Evolutionary conservation across 169 alveolate species (phyloP).

Genomic region (Plasmodium chabaudi): DNA sequence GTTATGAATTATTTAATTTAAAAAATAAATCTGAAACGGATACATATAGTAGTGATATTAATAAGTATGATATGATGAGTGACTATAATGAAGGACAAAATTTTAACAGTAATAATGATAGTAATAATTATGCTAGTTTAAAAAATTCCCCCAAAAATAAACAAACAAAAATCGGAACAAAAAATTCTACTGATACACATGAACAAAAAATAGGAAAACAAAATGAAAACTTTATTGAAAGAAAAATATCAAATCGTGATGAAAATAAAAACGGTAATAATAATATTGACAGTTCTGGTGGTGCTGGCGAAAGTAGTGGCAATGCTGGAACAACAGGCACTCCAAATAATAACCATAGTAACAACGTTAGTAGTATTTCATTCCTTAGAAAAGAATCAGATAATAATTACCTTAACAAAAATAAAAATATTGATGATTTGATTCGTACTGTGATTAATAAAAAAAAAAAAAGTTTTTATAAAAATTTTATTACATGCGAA

Average conservation of each 20-base stretch:
- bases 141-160: background rate
- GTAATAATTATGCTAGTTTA: background rate
- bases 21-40: constrained; percentile 48
- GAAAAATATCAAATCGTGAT: background rate
- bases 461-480: constrained; percentile 48
- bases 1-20: constrained; percentile 47
- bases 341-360: background rate
- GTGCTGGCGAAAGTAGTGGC: background rate
- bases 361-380: constrained; percentile 4
- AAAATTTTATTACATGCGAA: constrained; percentile 69
- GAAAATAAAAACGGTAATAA: constrained; percentile 28
- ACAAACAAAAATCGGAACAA: background rate
- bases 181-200: constrained; percentile 4
- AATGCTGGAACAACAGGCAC: background rate
- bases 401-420: constrained; percentile 49
- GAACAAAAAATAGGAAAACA: background rate
- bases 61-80: constrained; percentile 4
- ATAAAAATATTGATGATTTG: constrained; percentile 18
- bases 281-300: constrained; percentile 10
- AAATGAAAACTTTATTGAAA: background rate
- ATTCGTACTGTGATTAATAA: constrained; percentile 8
- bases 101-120: constrained; percentile 12
- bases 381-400: constrained; percentile 37
- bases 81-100: constrained; percentile 25
- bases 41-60: constrained; percentile 27